Conservation (phyloP, 1,284 basidiomycete genomes). For the Lignosus rhinocerotis region DNA sequence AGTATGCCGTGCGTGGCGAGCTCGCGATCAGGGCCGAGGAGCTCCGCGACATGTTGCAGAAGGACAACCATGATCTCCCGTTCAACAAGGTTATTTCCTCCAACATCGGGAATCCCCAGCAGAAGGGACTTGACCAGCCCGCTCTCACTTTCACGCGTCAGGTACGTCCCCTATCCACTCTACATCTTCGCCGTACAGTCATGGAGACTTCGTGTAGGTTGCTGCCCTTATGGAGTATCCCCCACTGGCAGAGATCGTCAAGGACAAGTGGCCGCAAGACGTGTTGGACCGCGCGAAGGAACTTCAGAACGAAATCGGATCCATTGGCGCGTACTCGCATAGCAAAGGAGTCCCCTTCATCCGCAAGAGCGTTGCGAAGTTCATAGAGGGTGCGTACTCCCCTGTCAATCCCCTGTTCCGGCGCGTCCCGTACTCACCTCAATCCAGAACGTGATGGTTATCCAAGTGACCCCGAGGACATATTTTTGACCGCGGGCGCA, state of each 20-base stretch:
- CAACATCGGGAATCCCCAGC: constrained; percentile 99
- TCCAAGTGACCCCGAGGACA: constrained; percentile 80
- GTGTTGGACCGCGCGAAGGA: constrained; percentile 83
- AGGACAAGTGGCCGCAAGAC: constrained; percentile 83
- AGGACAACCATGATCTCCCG: constrained; percentile 63
- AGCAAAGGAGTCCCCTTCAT: constrained; percentile 93
- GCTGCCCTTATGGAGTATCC: constrained; percentile 94
- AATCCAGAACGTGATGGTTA: constrained; percentile 83
- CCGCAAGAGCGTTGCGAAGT: constrained; percentile 86
- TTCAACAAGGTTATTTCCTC: constrained; percentile 91
- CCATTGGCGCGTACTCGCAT: constrained; percentile 94
- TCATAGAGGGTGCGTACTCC: constrained; percentile 73
- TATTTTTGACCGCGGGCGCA: constrained; percentile 94
- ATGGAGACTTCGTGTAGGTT: constrained; percentile 48
- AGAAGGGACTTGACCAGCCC: constrained; percentile 90
- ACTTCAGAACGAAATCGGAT: constrained; percentile 86
- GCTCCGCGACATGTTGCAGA: constrained; percentile 70
- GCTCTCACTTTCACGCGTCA: constrained; percentile 94
- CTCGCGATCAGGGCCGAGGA: constrained; percentile 93
- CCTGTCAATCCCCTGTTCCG: not conserved
- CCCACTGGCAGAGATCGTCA: constrained; percentile 76
- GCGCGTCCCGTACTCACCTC: constrained; percentile 2
- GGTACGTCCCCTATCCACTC: constrained; percentile 45
- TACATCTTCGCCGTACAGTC: not conserved
- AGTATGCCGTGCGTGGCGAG: constrained; percentile 97